These are phyloP conservation scores for Aspergillus clavatus DNA, from an alignment of 2,329 filamentous ascomycete genomes.

Conservation along the genomic window DNA sequence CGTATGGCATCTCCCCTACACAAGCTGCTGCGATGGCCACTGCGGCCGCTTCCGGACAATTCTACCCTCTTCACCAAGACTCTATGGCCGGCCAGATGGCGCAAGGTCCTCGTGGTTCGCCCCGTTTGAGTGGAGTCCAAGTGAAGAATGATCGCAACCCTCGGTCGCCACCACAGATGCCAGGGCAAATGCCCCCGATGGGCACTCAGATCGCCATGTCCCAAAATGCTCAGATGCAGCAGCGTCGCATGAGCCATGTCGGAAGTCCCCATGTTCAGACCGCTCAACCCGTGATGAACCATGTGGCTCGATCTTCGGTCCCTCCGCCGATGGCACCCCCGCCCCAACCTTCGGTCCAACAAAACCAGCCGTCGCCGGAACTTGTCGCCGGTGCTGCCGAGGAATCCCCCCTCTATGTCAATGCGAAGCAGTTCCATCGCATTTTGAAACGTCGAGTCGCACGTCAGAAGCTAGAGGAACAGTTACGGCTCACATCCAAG, in stretches of 20 bases:
- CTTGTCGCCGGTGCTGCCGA: slow-evolving; percentile 68
- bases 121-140: slow-evolving; percentile 64
- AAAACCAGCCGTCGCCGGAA: slow-evolving; percentile 73
- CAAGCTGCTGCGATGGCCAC: slow-evolving; percentile 93
- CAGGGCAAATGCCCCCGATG: slow-evolving; percentile 50
- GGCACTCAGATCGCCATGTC: slow-evolving; percentile 46
- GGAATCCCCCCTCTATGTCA: slow-evolving; percentile 94
- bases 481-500: slow-evolving; percentile 85
- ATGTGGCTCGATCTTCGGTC: slow-evolving; percentile 52
- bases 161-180: slow-evolving; percentile 70
- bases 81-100: slow-evolving; percentile 58
- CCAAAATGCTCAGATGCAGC: slow-evolving; percentile 55
- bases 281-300: slow-evolving; percentile 71
- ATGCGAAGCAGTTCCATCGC: slow-evolving; percentile 97
- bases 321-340: slow-evolving; percentile 48
- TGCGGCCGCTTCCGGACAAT: slow-evolving; percentile 82
- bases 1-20: slow-evolving; percentile 73
- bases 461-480: slow-evolving; percentile 88
- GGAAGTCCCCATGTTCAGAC: slow-evolving; percentile 70
- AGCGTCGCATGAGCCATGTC: slow-evolving; percentile 69
- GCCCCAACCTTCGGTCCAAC: slow-evolving; percentile 57
- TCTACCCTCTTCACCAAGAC: slow-evolving; percentile 69
- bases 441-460: slow-evolving; percentile 93
- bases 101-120: slow-evolving; percentile 60
- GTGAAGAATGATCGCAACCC: slow-evolving; percentile 71